Evolutionary conservation across 148 eudicot species (phyloP).

Genomic region (Agrostemma githago): DNA sequence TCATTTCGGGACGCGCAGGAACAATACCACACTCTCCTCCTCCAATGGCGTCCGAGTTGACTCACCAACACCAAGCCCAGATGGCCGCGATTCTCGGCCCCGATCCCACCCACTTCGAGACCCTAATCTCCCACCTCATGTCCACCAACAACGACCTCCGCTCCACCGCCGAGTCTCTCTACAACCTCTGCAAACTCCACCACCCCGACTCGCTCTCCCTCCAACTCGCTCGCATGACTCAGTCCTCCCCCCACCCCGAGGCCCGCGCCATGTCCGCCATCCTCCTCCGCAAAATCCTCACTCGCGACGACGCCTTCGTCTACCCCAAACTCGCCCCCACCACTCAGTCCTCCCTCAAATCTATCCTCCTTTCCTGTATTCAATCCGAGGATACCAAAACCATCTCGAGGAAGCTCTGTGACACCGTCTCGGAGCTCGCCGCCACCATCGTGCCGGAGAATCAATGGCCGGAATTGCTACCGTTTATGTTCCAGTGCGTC

Average conservation of each 20-base stretch:
- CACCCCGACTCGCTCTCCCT: conserved; percentile 47
- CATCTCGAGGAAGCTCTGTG: conserved; percentile 62
- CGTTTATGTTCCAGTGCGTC: conserved; percentile 73
- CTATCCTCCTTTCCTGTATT: conserved; percentile 42
- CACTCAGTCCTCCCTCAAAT: conserved; percentile 59
- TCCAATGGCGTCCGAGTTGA: conserved; percentile 43
- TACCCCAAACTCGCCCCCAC: conserved; percentile 51
- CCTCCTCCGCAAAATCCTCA: conserved; percentile 44
- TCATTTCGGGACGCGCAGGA: conserved; percentile 20
- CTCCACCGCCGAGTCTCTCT: conserved; percentile 55
- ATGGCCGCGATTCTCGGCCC: conserved; percentile 48
- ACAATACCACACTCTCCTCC: conserved; percentile 1
- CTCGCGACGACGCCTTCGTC: conserved; percentile 35
- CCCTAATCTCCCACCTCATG: conserved; percentile 63
- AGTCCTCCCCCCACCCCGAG: conserved; percentile 38
- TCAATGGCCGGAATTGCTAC: conserved; percentile 73
- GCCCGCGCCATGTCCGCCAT: conserved; percentile 51
- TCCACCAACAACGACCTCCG: conserved; percentile 55
- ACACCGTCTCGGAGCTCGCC: conserved; percentile 73
- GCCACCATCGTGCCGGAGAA: conserved; percentile 64
- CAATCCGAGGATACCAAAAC: conserved; percentile 58
- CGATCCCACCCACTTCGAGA: conserved; percentile 52
- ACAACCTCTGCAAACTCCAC: conserved; percentile 52
- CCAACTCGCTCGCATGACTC: conserved; percentile 44
- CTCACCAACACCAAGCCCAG: conserved; percentile 43